These are phyloP conservation scores for Xylaria sp. DNA, from an alignment of 2,329 filamentous ascomycete species.

Conservation along the genomic window DNA sequence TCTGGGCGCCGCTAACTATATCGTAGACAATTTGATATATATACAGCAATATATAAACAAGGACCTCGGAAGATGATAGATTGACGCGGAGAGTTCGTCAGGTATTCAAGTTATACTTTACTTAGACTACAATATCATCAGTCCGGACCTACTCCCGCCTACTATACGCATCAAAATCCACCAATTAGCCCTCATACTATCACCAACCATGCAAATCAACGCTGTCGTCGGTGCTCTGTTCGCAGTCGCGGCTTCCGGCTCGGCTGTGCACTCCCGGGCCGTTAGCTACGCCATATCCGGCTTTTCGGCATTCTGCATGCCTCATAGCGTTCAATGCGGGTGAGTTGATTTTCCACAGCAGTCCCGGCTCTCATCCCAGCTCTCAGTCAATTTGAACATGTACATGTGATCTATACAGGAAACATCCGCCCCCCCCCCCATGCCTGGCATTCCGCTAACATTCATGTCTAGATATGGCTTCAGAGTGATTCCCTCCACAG, in stretches of 20 bases:
- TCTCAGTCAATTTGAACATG: not conserved
- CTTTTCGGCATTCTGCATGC: slow-evolving; percentile 24
- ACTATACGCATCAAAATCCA: not conserved
- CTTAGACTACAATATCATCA: not conserved
- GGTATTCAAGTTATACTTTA: not conserved
- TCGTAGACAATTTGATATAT: not conserved
- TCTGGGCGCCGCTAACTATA: not conserved
- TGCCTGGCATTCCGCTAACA: slow-evolving; percentile 5
- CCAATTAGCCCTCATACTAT: not conserved
- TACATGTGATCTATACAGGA: not conserved
- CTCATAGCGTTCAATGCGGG: slow-evolving; percentile 31
- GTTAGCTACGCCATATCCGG: slow-evolving; percentile 20
- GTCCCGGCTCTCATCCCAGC: not conserved
- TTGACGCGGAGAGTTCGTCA: not conserved
- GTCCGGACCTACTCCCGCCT: not conserved
- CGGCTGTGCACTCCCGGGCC: slow-evolving; percentile 14
- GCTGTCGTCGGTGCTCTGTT: slow-evolving; percentile 24
- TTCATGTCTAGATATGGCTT: slow-evolving; percentile 25
- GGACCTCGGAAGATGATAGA: not conserved
- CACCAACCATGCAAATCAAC: slow-evolving; percentile 25
- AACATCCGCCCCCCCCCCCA: not conserved
- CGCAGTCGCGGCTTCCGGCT: slow-evolving; percentile 25
- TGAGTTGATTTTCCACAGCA: slow-evolving; percentile 8
- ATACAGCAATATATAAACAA: slow-evolving; percentile 8
- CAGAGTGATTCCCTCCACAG: slow-evolving; percentile 25